Evolutionary conservation across 2,329 filamentous ascomycete genomes (phyloP).

Genomic region (Dothistroma septosporum): DNA sequence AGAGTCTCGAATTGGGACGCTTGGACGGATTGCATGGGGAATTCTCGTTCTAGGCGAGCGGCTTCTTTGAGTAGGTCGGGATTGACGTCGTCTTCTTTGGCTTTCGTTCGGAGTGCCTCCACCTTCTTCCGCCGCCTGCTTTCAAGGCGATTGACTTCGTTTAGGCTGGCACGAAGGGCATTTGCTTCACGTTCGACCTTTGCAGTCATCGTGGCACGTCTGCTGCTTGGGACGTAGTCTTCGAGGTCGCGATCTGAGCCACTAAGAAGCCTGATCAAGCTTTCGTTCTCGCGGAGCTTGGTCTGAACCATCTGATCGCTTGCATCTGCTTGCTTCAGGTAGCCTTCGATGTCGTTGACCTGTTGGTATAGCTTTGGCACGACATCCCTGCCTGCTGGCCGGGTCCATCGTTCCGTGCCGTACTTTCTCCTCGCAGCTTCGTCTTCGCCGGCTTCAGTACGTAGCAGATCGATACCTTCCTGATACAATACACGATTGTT

Average conservation of each 20-base stretch:
- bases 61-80: conserved; percentile 78
- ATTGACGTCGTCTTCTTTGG: conserved; percentile 80
- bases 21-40: conserved; percentile 77
- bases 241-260: conserved; percentile 77
- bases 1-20: conserved; percentile 88
- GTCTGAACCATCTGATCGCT: conserved; percentile 68
- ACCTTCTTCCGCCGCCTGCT: conserved; percentile 74
- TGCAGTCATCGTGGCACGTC: conserved; percentile 72
- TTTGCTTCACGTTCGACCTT: conserved; percentile 75
- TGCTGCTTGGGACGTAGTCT: conserved; percentile 82
- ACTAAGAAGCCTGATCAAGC: conserved; percentile 69
- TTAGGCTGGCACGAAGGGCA: conserved; percentile 72
- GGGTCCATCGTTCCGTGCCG: conserved; percentile 80
- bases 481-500: conserved; percentile 74
- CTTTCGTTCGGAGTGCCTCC: conserved; percentile 72
- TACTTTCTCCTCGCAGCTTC: conserved; percentile 69
- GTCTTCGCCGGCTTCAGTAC: conserved; percentile 80
- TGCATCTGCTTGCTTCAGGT: conserved; percentile 68
- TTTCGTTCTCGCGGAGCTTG: conserved; percentile 73
- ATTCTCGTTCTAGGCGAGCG: conserved; percentile 77
- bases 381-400: conserved; percentile 65
- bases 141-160: conserved; percentile 80
- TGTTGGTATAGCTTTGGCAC: conserved; percentile 69
- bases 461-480: conserved; percentile 74
- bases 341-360: conserved; percentile 75